These are phyloP conservation scores for Phaeophleospora eucalypticola DNA, from an alignment of 2,329 filamentous ascomycete species.

Conservation along the genomic window DNA sequence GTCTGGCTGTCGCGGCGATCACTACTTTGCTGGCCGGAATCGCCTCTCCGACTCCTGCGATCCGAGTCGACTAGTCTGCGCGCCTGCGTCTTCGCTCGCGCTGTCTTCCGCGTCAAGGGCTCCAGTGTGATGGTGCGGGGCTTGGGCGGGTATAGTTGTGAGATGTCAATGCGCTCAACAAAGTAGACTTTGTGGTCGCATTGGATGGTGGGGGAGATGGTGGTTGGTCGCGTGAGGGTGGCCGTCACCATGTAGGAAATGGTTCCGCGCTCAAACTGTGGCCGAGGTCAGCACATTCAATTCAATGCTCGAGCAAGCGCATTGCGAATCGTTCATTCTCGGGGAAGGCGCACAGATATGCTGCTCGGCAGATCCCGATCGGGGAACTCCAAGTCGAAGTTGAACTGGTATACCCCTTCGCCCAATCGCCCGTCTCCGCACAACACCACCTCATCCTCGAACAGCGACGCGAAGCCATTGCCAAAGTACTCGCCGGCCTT, in stretches of 20 bases:
- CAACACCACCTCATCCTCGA: conserved; percentile 75
- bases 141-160: conserved; percentile 66
- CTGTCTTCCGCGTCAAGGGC: conserved; percentile 69
- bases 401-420: conserved; percentile 72
- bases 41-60: conserved; percentile 23
- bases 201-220: conserved; percentile 73
- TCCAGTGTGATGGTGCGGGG: conserved; percentile 82
- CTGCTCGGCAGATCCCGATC: conserved; percentile 74
- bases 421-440: conserved; percentile 74
- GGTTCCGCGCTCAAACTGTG: conserved; percentile 90
- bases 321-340: neutral
- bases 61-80: conserved; percentile 28
- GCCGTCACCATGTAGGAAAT: conserved; percentile 89
- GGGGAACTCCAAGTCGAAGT: conserved; percentile 69
- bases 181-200: conserved; percentile 79
- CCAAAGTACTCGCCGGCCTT: conserved; percentile 59
- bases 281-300: neutral
- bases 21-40: conserved; percentile 20
- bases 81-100: conserved; percentile 53
- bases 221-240: conserved; percentile 81
- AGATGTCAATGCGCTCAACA: conserved; percentile 80
- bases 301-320: conserved; percentile 2
- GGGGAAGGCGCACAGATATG: conserved; percentile 69
- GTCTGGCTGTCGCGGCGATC: conserved; percentile 26
- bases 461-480: conserved; percentile 74